A percentile compares a stretch with the other conserved stretches of the same genome.
phyloP scores from a whole-genome alignment of 495 filamentous ascomycete genomes.

The Durotheca rogersii region DNA sequence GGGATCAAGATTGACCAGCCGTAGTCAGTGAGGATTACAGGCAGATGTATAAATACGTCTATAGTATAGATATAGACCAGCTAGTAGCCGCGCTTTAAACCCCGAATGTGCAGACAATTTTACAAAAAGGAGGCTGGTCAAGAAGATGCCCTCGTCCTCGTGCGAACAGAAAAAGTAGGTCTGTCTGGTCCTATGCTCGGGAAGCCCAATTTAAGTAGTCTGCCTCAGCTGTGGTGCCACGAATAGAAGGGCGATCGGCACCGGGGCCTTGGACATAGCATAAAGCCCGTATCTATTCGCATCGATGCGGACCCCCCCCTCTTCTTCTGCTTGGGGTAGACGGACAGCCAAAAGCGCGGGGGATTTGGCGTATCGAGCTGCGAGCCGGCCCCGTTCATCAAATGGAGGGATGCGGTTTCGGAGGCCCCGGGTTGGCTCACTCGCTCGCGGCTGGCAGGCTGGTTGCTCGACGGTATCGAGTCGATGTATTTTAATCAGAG shows the following conservation, averaged over 20 bases:
- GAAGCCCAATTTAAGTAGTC: neutral
- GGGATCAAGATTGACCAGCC: no score
- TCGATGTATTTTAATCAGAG: no score
- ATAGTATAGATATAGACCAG: neutral
- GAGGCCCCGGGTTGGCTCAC: slow-evolving; percentile 9
- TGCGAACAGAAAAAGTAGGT: no score
- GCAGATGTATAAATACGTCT: no score
- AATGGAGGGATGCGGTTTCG: slow-evolving; percentile 21
- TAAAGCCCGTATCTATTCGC: slow-evolving; percentile 12
- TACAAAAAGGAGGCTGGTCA: no score
- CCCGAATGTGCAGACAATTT: no score
- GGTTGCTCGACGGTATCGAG: slow-evolving; percentile 3
- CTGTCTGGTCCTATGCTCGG: no score
- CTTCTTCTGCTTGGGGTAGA: slow-evolving; percentile 5
- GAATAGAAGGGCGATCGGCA: slow-evolving; percentile 13
- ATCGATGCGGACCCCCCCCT: neutral
- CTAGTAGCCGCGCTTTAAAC: neutral
- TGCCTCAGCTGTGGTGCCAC: no score
- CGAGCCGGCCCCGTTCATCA: slow-evolving; percentile 10
- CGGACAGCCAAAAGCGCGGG: slow-evolving; percentile 17
- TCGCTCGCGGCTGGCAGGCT: neutral
- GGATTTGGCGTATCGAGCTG: slow-evolving; percentile 22
- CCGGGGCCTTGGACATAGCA: slow-evolving; percentile 2
- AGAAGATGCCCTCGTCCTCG: no score
- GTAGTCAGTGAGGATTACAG: neutral